Base-by-base conservation (phyloP, 768 basidiomycete species). In the Calocybe cyanea region DNA sequence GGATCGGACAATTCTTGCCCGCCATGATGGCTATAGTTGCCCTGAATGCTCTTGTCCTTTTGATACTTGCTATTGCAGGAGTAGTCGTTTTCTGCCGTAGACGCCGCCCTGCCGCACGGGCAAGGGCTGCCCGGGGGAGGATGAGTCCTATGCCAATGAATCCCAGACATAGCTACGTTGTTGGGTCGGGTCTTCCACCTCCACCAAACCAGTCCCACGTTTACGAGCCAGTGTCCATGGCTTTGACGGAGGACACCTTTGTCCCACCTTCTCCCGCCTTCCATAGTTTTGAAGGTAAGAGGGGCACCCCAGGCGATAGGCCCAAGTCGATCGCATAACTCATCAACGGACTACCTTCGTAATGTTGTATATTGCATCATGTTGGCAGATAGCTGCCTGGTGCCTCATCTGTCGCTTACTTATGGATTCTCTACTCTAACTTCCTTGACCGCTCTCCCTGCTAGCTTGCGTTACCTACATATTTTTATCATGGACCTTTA, bases 201-300 rank as follows among this genome's bases (percentile, higher is more conserved):
- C 25, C 25, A 28, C 41, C 55, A 14, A 41, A 50, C n/a, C 35
- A 38, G 17, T 46, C 51, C 1, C 82, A 83, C 52, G 59, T 65
- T n/a, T 89, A 89, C 59, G 70, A 86, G 57, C 86, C 87, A 2
- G 84, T 89, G 43, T 87, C 86, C 18, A 80, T 82, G 75, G 76
- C 76, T 13, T 53, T 77, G 42, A 75, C 75, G n/a, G 76, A 78
- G 38, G 75, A 76, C 53, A 81, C 80, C 2, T 76, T 75, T 50
- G 73, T 67, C 15, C 81, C 81, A 21, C 82, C 83, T 13, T 72
- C 76, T 0, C 81, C 83, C 14, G 71, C 74, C 32, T 85, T 83
- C 64, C 68, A 73, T 46, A 63, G 63, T 44, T 63, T 67, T 39
- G 69, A 72, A 39, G 69, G 62, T 11, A 52, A 57, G 35, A 56